Evolutionary conservation across 1,139 yeast genomes (phyloP).

Genomic region (Geotrichum reessii): DNA sequence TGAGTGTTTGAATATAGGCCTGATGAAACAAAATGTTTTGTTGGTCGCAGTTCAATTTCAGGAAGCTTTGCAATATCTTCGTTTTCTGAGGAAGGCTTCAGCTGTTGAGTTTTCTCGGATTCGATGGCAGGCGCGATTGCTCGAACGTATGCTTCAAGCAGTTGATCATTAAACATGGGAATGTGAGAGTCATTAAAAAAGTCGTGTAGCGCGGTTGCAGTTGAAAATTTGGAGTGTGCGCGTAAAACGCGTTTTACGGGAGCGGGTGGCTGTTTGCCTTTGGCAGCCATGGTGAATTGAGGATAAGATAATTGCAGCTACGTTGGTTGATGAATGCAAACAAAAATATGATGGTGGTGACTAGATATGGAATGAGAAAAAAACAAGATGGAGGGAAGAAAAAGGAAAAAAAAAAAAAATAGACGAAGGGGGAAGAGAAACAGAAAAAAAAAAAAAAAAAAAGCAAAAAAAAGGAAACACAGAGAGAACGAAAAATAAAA

Average conservation of each 20-base stretch:
- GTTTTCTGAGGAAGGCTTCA: not conserved
- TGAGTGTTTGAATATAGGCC: constrained; percentile 14
- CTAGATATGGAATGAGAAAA: not conserved
- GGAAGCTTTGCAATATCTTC: not conserved
- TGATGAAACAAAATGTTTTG: constrained; percentile 10
- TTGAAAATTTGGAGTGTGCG: constrained; percentile 11
- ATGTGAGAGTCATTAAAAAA: constrained; percentile 12
- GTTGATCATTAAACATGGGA: constrained; percentile 13
- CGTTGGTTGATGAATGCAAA: not conserved
- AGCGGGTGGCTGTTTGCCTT: constrained; percentile 7
- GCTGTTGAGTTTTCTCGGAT: not conserved
- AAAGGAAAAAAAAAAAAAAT: not conserved
- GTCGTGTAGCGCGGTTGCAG: constrained; percentile 7
- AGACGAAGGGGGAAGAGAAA: not conserved
- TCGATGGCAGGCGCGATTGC: constrained; percentile 14
- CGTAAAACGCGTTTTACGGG: constrained; percentile 10
- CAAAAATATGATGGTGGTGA: not conserved
- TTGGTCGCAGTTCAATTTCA: not conserved
- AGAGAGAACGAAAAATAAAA: not conserved
- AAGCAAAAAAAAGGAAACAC: not conserved
- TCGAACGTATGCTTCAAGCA: constrained; percentile 14
- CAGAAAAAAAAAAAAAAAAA: not conserved
- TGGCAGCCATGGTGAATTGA: constrained; percentile 4
- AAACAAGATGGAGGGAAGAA: not conserved
- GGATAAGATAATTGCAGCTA: not conserved